Evolutionary conservation across 2,329 filamentous ascomycete species (phyloP).

Genomic region (Colletotrichum orchidophilum): DNA sequence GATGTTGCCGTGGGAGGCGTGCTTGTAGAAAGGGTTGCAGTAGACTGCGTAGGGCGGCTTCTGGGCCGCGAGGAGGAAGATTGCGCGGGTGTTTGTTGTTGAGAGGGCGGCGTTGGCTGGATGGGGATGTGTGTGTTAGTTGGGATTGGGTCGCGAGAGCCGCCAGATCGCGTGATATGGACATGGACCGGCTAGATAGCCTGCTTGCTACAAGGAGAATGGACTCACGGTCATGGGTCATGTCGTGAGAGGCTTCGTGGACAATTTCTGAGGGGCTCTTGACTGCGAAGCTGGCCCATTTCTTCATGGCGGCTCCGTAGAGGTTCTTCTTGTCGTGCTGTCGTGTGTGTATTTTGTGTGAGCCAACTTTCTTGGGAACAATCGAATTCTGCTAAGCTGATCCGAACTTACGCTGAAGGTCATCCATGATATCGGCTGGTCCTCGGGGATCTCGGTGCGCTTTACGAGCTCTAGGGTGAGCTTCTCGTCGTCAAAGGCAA

Average conservation of each 20-base stretch:
- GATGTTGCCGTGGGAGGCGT: constrained; percentile 84
- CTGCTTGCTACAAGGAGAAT: not conserved
- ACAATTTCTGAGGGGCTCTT: constrained; percentile 79
- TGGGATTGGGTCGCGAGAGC: not conserved
- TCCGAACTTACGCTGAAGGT: constrained; percentile 76
- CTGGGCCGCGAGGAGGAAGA: constrained; percentile 84
- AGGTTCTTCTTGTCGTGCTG: constrained; percentile 85
- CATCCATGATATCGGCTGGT: constrained; percentile 95
- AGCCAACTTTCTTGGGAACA: constrained; percentile 5
- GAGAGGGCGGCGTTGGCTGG: constrained; percentile 73
- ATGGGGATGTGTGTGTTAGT: constrained; percentile 17
- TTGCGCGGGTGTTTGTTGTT: constrained; percentile 85
- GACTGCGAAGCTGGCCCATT: constrained; percentile 86
- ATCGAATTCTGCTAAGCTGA: not conserved
- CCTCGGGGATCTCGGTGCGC: constrained; percentile 80
- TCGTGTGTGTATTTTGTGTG: constrained; percentile 26
- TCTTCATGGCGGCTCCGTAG: constrained; percentile 93
- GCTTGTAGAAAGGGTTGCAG: constrained; percentile 89
- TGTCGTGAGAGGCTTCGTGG: constrained; percentile 78
- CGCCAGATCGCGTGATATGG: not conserved
- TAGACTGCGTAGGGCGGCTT: constrained; percentile 85
- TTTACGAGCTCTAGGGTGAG: constrained; percentile 80
- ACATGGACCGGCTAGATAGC: not conserved
- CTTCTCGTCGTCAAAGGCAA: constrained; percentile 86
- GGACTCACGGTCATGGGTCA: constrained; percentile 77